These are phyloP conservation scores for Calycina marina DNA, from an alignment of 2,329 filamentous ascomycete species.

Conservation along the genomic window DNA sequence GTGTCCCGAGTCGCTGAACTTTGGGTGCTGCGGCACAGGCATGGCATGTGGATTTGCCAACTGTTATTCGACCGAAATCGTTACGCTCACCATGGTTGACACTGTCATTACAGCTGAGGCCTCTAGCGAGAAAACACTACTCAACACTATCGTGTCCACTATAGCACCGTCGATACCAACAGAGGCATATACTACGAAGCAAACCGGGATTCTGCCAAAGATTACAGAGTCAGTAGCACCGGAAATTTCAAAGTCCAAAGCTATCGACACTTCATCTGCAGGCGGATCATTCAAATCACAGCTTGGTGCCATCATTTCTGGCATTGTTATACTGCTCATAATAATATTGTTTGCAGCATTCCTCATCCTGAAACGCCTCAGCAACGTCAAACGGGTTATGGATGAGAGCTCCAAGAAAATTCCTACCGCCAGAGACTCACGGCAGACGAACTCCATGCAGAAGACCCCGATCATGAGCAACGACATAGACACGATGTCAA, in stretches of 20 bases:
- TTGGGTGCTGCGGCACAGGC: slow-evolving; percentile 37
- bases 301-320: slow-evolving; percentile 39
- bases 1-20: slow-evolving; percentile 35
- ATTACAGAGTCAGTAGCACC: slow-evolving; percentile 8
- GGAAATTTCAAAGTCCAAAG: slow-evolving; percentile 15
- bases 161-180: slow-evolving; percentile 24
- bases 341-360: slow-evolving; percentile 32
- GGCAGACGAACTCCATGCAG: slow-evolving; percentile 2
- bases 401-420: slow-evolving; percentile 15
- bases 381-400: slow-evolving; percentile 21
- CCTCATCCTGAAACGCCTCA: slow-evolving; percentile 36
- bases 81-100: slow-evolving; percentile 30
- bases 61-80: slow-evolving; percentile 34
- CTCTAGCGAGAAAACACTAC: slow-evolving; percentile 25
- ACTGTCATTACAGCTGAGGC: slow-evolving; percentile 31
- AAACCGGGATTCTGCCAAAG: slow-evolving; percentile 10
- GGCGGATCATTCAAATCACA: slow-evolving; percentile 19
- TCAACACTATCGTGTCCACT: slow-evolving; percentile 24
- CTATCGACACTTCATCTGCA: slow-evolving; percentile 22
- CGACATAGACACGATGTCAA: slow-evolving; percentile 15
- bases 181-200: slow-evolving; percentile 4
- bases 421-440: slow-evolving; percentile 8
- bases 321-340: slow-evolving; percentile 32
- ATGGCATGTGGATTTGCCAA: slow-evolving; percentile 31
- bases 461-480: slow-evolving; percentile 3